Base-by-base conservation (phyloP, 257 asterid species). In the Scutellaria baicalensis region DNA sequence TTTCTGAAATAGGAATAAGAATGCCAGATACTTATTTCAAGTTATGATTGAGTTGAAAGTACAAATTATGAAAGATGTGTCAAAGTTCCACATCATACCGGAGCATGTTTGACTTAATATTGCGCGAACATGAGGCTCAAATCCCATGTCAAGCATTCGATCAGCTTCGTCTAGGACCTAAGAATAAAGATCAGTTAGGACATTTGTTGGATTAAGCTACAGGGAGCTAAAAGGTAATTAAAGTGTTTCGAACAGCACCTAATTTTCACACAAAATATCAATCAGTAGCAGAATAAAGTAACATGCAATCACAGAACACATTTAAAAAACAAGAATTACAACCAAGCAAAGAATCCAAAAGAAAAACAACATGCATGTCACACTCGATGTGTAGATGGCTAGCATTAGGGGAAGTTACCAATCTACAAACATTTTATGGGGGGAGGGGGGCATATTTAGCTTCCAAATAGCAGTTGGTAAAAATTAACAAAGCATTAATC, bases 121-220 rank as follows among this genome's bases (percentile, higher is more conserved):
- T 43, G 97, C 72, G 55, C 97, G 97, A 68, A 94, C 99, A 73
- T 92, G 97, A 12, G 95, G 99, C 76, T 94, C 99, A 86, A 94
- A 94, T 73, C 99, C 99, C 97, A 94, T 85, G 79, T 94, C 99
- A 70, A 94, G 99, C 99, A 94, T 94, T 38, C 99, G 91, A 80
- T 94, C 99, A 85, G 99, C 99, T 84, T 94, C 99, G 69, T 94
- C 99, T 44, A 94, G 83, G 36, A 94, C 97, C 99, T 94, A 77
- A 65, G 17, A 62, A 71, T 44, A 69, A 65, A 44, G 16, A 66
- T 75, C 23, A 56, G n/a, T 61, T 68, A 68, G 48, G 42, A 52
- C 18, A 68, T 42, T 33, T 17, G 48, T 23, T 20, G 16, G 59
- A 58, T 42, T 33, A 33, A 54, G 60, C 35, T 50, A 23, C 40